Conservation (phyloP, 495 filamentous ascomycete species). For the Penicillium paxilli region DNA sequence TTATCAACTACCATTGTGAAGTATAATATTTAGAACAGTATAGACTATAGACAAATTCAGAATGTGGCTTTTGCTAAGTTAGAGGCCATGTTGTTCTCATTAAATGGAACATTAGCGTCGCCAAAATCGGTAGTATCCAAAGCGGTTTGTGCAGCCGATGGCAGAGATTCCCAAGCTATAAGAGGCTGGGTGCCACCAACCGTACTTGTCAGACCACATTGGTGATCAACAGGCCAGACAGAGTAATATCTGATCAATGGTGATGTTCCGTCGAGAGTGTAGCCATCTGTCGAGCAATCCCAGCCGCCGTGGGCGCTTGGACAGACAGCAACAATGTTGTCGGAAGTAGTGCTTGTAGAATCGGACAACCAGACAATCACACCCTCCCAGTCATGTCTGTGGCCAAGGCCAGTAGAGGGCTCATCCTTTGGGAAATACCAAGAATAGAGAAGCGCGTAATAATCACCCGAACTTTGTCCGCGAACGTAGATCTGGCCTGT, state of each 20-base stretch:
- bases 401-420: slow-evolving; percentile 42
- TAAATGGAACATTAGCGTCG: slow-evolving; percentile 20
- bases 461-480: slow-evolving; percentile 17
- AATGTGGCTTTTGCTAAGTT: slow-evolving; percentile 23
- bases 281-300: slow-evolving; percentile 45
- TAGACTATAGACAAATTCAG: too few species aligned
- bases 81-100: slow-evolving; percentile 12
- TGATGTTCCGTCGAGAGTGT: slow-evolving; percentile 34
- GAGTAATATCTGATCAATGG: slow-evolving; percentile 50
- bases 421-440: slow-evolving; percentile 56
- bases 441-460: slow-evolving; percentile 53
- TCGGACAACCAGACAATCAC: slow-evolving; percentile 48
- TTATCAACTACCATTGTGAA: too few species aligned
- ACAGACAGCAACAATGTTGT: slow-evolving; percentile 51
- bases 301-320: slow-evolving; percentile 53
- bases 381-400: slow-evolving; percentile 55
- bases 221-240: slow-evolving; percentile 51
- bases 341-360: slow-evolving; percentile 30
- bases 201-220: slow-evolving; percentile 39
- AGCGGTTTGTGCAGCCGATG: slow-evolving; percentile 21
- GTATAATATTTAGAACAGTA: too few species aligned
- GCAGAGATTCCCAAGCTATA: slow-evolving; percentile 55
- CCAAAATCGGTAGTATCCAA: slow-evolving; percentile 27
- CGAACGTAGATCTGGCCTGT: slow-evolving; percentile 55
- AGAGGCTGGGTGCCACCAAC: slow-evolving; percentile 53